A percentile compares a stretch with the other conserved stretches of the same genome.
Evolutionary conservation across 2,329 filamentous ascomycete genomes (phyloP).

Genomic region (Paraconiothyrium sp.): DNA sequence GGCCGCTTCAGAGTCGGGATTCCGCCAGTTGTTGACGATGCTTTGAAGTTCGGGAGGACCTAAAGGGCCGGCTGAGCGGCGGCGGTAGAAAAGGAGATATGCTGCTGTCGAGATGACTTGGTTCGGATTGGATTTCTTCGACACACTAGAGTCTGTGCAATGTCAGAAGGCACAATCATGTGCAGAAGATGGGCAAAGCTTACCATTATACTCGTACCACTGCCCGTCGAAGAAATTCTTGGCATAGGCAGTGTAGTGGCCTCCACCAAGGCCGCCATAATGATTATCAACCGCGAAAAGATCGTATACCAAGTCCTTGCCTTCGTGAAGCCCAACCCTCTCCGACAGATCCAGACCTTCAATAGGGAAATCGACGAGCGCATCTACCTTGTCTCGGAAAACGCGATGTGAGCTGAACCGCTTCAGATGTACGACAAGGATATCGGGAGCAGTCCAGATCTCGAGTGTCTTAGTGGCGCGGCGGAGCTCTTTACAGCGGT

Average conservation of each 20-base stretch:
- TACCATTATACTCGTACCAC: constrained; percentile 98
- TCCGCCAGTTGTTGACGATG: constrained; percentile 71
- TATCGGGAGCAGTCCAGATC: constrained; percentile 95
- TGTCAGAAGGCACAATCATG: constrained; percentile 51
- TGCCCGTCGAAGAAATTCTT: constrained; percentile 88
- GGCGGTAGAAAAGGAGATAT: constrained; percentile 95
- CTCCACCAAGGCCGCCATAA: constrained; percentile 90
- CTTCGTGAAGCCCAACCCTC: constrained; percentile 80
- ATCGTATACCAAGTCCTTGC: constrained; percentile 87
- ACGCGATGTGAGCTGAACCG: constrained; percentile 87
- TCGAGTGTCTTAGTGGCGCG: constrained; percentile 96
- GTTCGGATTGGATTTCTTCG: constrained; percentile 66
- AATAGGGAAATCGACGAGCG: constrained; percentile 89
- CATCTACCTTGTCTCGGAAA: constrained; percentile 90
- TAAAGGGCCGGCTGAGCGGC: constrained; percentile 78
- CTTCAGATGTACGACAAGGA: constrained; percentile 94
- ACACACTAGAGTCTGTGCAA: constrained; percentile 76
- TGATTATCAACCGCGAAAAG: constrained; percentile 96
- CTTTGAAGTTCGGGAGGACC: constrained; percentile 79
- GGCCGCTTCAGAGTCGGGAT: constrained; percentile 52
- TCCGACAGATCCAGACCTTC: constrained; percentile 84
- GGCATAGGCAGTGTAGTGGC: constrained; percentile 94
- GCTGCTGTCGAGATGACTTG: constrained; percentile 78
- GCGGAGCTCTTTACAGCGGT: constrained; percentile 91
- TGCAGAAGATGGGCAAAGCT: constrained; percentile 12